These are phyloP conservation scores for Podaxis carcinomalis DNA, from an alignment of 768 basidiomycete genomes.

Conservation along the genomic window DNA sequence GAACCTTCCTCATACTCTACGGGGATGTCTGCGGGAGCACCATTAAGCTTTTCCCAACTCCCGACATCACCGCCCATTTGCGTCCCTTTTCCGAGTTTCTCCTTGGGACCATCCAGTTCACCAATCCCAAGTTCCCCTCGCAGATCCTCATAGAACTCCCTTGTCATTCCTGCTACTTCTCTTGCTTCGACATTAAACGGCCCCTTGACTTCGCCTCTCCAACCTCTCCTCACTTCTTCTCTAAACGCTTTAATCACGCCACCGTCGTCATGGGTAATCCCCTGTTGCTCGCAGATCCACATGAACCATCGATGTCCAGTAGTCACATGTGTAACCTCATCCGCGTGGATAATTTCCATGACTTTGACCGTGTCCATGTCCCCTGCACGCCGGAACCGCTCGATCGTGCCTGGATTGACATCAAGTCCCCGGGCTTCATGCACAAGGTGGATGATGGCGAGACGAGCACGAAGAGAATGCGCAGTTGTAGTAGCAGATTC, in stretches of 20 bases:
- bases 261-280: slow-evolving; percentile 5
- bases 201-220: slow-evolving; percentile 71
- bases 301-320: slow-evolving; percentile 83
- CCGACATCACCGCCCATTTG: neutral
- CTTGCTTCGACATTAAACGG: slow-evolving; percentile 80
- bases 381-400: slow-evolving; percentile 61
- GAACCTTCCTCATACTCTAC: neutral
- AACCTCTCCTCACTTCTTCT: slow-evolving; percentile 63
- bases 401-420: slow-evolving; percentile 79
- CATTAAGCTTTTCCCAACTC: neutral
- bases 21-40: neutral
- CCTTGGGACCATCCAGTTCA: neutral
- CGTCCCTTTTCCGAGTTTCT: neutral
- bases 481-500: slow-evolving; percentile 69
- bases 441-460: slow-evolving; percentile 83
- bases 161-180: slow-evolving; percentile 67
- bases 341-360: slow-evolving; percentile 73
- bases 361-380: slow-evolving; percentile 63
- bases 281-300: slow-evolving; percentile 54
- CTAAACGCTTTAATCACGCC: slow-evolving; percentile 53
- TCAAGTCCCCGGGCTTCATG: slow-evolving; percentile 84
- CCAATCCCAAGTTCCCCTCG: slow-evolving; percentile 51
- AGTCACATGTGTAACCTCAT: slow-evolving; percentile 81
- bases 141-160: slow-evolving; percentile 69
- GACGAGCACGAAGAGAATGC: slow-evolving; percentile 60